phyloP scores from a whole-genome alignment of 306 rosid genomes.

The Citrullus colocynthis region DNA sequence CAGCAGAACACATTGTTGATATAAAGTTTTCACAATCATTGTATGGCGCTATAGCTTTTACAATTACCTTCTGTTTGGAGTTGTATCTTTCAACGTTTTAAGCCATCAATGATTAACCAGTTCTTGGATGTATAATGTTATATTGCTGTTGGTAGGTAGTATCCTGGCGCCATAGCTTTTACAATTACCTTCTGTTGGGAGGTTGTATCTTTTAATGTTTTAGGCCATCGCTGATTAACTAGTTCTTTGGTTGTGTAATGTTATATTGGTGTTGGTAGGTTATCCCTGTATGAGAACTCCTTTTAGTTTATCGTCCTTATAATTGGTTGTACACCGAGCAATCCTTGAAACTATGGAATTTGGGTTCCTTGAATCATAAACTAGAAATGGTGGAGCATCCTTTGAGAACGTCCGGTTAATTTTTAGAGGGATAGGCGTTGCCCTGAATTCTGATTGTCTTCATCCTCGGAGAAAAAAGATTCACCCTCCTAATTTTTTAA shows the following conservation, averaged over 20 bases:
- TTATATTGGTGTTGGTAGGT: not conserved
- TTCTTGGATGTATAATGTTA: not conserved
- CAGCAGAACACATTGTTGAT: not conserved
- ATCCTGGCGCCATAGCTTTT: not conserved
- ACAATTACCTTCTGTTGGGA: too few relatives aligned
- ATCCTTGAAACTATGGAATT: not conserved
- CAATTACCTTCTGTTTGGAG: not conserved
- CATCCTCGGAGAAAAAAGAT: not conserved
- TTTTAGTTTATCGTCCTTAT: not conserved
- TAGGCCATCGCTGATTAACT: not conserved
- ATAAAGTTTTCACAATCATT: not conserved
- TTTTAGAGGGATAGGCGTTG: not conserved
- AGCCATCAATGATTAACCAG: not conserved
- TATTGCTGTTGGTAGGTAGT: not conserved
- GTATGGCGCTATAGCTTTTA: not conserved
- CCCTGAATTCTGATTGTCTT: not conserved
- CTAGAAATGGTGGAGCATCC: not conserved
- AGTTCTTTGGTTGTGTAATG: not conserved
- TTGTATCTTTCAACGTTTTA: slow-evolving; percentile 2
- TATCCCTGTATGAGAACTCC: not conserved
- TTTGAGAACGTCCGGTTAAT: not conserved
- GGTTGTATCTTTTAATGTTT: not conserved
- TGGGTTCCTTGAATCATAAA: not conserved
- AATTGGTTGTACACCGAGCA: not conserved
- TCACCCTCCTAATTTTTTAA: too few relatives aligned